These are phyloP conservation scores for Trichoderma sp. DNA, from an alignment of 2,329 filamentous ascomycete species.

Conservation along the genomic window DNA sequence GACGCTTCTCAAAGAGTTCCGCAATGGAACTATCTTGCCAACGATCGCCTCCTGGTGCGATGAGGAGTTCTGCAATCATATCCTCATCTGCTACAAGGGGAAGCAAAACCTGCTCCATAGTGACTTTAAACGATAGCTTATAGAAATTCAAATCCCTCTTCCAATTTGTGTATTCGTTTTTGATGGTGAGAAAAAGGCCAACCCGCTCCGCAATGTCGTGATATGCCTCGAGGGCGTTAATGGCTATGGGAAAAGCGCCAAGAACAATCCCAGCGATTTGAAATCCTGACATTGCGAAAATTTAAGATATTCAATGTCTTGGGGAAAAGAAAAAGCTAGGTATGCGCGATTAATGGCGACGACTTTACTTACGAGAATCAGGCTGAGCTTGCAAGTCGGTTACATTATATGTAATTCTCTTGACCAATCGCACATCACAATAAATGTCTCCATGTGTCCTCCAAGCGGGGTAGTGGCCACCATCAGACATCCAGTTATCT, in stretches of 20 bases:
- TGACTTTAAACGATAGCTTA: background rate
- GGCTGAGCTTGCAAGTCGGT: background rate
- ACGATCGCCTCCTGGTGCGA: conserved; percentile 19
- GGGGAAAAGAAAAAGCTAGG: background rate
- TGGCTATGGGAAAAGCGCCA: background rate
- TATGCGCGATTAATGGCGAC: background rate
- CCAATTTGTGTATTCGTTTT: background rate
- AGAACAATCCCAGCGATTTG: background rate
- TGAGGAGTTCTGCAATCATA: background rate
- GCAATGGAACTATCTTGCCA: conserved; percentile 27
- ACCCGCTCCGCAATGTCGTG: background rate
- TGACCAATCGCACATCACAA: background rate
- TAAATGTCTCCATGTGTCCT: background rate
- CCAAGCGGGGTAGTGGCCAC: background rate
- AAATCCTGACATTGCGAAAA: background rate
- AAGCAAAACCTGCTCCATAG: background rate
- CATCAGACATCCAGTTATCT: too few species aligned
- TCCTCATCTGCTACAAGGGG: background rate
- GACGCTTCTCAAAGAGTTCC: conserved; percentile 21
- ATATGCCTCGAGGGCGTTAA: background rate
- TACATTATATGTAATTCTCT: background rate
- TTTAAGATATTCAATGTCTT: background rate
- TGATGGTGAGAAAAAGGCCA: background rate
- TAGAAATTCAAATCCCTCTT: background rate
- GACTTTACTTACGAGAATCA: background rate